phyloP scores from a whole-genome alignment of 768 basidiomycete species.

The Russula sp. region DNA sequence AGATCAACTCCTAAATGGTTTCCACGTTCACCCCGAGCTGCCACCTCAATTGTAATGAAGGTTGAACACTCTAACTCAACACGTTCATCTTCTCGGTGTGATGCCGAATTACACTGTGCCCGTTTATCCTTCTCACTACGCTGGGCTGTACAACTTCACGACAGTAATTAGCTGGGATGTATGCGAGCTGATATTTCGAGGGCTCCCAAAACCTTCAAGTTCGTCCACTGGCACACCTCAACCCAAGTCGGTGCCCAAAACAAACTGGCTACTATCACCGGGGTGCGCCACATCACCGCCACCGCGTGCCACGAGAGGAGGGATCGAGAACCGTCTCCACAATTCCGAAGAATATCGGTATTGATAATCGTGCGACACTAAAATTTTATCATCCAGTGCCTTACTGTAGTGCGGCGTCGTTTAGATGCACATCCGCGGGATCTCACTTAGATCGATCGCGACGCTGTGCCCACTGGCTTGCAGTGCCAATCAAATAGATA shows the following conservation, averaged over 20 bases:
- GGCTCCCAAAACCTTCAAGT: too few relatives aligned
- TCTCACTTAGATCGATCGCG: conserved; percentile 9
- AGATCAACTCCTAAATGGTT: not conserved
- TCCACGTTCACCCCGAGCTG: not conserved
- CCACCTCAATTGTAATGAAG: not conserved
- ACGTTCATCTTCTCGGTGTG: not conserved
- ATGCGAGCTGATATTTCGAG: not conserved
- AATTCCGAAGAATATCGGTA: not conserved
- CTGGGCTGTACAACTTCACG: not conserved
- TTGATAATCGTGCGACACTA: not conserved
- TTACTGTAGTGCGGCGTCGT: not conserved
- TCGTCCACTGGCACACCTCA: not conserved
- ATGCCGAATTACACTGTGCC: not conserved
- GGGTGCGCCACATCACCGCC: conserved; percentile 6
- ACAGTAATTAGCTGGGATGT: too few relatives aligned
- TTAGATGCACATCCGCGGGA: not conserved
- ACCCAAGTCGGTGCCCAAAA: not conserved
- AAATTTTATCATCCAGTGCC: not conserved
- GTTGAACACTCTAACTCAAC: not conserved
- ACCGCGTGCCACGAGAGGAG: not conserved
- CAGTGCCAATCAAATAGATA: not conserved
- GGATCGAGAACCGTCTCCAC: not conserved
- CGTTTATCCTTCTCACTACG: not conserved
- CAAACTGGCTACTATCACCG: not conserved
- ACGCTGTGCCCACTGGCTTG: not conserved